These are phyloP conservation scores for Silene uniflora DNA, from an alignment of 148 eudicot species.

Conservation along the genomic window DNA sequence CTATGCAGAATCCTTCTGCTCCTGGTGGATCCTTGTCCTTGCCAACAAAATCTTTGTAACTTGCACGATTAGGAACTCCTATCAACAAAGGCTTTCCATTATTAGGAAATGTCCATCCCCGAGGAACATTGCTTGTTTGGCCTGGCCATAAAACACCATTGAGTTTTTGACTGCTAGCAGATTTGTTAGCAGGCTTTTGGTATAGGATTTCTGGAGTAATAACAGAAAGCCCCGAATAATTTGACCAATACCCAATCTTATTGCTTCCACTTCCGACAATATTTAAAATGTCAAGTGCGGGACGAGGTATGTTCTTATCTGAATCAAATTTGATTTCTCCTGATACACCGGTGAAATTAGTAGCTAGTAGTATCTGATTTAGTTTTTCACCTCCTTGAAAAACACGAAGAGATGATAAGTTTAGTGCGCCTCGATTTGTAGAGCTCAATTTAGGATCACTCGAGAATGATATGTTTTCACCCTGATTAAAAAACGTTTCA, in stretches of 20 bases:
- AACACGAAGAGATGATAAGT: slow-evolving; percentile 44
- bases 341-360: slow-evolving; percentile 51
- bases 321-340: slow-evolving; percentile 58
- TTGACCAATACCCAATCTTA: slow-evolving; percentile 75
- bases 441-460: slow-evolving; percentile 43
- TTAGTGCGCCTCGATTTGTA: slow-evolving; percentile 34
- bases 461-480: slow-evolving; percentile 50
- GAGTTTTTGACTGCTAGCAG: slow-evolving; percentile 41
- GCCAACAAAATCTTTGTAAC: slow-evolving; percentile 47
- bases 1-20: slow-evolving; percentile 77
- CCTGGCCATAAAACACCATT: slow-evolving; percentile 81
- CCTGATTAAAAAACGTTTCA: slow-evolving; percentile 47
- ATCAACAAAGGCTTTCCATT: slow-evolving; percentile 71
- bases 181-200: slow-evolving; percentile 41
- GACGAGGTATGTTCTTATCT: slow-evolving; percentile 53
- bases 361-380: slow-evolving; percentile 36
- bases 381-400: slow-evolving; percentile 59
- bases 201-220: slow-evolving; percentile 57
- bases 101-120: slow-evolving; percentile 88
- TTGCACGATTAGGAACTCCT: slow-evolving; percentile 69
- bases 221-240: slow-evolving; percentile 62
- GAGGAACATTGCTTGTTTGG: slow-evolving; percentile 49
- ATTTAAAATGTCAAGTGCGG: slow-evolving; percentile 59
- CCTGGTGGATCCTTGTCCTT: slow-evolving; percentile 55
- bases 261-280: slow-evolving; percentile 62